phyloP scores from a whole-genome alignment of 2,329 filamentous ascomycete genomes.

The Ophiosphaerella narmari region DNA sequence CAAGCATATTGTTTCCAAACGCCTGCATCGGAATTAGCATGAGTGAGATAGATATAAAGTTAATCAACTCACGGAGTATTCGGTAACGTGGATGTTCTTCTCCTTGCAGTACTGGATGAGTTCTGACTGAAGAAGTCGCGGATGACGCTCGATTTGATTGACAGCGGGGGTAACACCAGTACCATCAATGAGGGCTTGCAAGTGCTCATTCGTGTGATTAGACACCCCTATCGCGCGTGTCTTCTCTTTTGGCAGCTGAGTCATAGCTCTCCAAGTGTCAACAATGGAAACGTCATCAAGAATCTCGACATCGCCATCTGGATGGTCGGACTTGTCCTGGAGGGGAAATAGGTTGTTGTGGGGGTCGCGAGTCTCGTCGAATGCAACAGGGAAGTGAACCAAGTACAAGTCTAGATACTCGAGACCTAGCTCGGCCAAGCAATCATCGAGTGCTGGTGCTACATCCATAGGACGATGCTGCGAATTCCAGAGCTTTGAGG shows the following conservation, averaged over 20 bases:
- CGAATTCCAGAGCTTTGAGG: slow-evolving; percentile 89
- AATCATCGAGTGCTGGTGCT: slow-evolving; percentile 71
- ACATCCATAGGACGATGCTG: slow-evolving; percentile 75
- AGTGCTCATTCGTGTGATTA: slow-evolving; percentile 37
- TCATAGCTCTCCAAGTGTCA: slow-evolving; percentile 48
- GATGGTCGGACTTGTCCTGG: slow-evolving; percentile 3
- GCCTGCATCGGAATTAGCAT: slow-evolving; percentile 60
- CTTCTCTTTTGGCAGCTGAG: slow-evolving; percentile 41
- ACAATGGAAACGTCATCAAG: slow-evolving; percentile 63
- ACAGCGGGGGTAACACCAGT: slow-evolving; percentile 35
- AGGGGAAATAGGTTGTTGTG: slow-evolving; percentile 33
- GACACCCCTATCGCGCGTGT: slow-evolving; percentile 36
- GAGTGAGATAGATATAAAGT: slow-evolving; percentile 62
- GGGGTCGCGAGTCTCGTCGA: slow-evolving; percentile 52
- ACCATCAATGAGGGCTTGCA: slow-evolving; percentile 60
- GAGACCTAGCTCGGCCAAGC: slow-evolving; percentile 75
- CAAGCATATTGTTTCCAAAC: slow-evolving; percentile 62
- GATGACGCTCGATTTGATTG: slow-evolving; percentile 41
- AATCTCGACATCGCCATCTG: slow-evolving; percentile 24
- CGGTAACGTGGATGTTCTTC: slow-evolving; percentile 39
- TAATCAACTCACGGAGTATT: slow-evolving; percentile 27
- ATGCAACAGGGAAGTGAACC: slow-evolving; percentile 68
- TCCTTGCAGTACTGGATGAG: slow-evolving; percentile 36
- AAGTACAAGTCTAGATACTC: slow-evolving; percentile 92
- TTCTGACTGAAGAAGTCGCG: slow-evolving; percentile 31